Percentiles rank a stretch among this genome's conserved stretches.
Evolutionary conservation across 352 stramenopile species (phyloP).

Genomic region (Pythium chondricola): DNA sequence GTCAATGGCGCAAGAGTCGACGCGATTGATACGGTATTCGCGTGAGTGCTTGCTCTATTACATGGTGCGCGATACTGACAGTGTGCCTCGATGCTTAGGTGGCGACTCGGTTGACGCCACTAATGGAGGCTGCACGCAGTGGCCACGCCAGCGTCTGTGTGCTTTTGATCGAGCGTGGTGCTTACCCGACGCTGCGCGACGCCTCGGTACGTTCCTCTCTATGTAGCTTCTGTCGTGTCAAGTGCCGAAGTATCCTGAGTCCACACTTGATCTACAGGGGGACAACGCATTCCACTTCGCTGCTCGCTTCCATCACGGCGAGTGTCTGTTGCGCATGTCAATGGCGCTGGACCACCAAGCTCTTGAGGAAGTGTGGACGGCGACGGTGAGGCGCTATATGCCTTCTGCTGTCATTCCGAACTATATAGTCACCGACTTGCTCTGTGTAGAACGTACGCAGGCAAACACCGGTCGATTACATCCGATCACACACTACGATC

Average conservation of each 20-base stretch:
- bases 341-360: conserved; percentile 27
- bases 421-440: no score
- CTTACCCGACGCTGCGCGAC: conserved; percentile 34
- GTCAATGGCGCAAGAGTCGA: conserved; percentile 39
- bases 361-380: conserved; percentile 31
- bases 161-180: conserved; percentile 39
- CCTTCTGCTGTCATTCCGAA: background rate
- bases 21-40: conserved; percentile 50
- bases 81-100: conserved; percentile 18
- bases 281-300: conserved; percentile 75
- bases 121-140: conserved; percentile 55
- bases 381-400: conserved; percentile 27
- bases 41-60: no score
- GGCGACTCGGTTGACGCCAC: conserved; percentile 39
- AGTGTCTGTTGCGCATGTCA: conserved; percentile 42
- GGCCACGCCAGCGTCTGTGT: conserved; percentile 43
- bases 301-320: conserved; percentile 39
- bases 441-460: conserved; percentile 47
- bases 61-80: background rate
- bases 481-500: conserved; percentile 27
- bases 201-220: conserved; percentile 23
- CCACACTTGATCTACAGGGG: no score
- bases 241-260: no score
- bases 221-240: no score
- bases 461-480: conserved; percentile 41